These are phyloP conservation scores for Rhexocercosporidium sp. DNA, from an alignment of 2,329 filamentous ascomycete genomes.

Conservation along the genomic window DNA sequence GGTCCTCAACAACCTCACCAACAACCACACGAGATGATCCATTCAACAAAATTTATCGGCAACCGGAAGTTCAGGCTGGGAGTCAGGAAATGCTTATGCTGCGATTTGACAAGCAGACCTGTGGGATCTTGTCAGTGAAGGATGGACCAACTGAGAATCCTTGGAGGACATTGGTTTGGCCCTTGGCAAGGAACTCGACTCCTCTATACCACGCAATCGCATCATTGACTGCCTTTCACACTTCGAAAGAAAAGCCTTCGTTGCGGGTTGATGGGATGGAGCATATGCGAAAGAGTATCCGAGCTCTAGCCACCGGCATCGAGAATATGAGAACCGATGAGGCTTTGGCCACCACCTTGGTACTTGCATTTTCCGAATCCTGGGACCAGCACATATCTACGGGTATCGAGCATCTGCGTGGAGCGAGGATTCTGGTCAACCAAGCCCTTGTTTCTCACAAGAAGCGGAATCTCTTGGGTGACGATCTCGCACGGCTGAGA, in stretches of 20 bases:
- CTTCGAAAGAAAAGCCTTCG: constrained; percentile 59
- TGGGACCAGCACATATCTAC: constrained; percentile 74
- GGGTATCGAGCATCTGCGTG: constrained; percentile 71
- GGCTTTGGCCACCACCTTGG: constrained; percentile 72
- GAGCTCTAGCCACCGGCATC: constrained; percentile 62
- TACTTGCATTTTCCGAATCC: constrained; percentile 71
- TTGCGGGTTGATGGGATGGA: constrained; percentile 68
- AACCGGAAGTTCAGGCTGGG: constrained; percentile 53
- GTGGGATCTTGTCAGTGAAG: constrained; percentile 73
- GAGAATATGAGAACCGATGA: constrained; percentile 67
- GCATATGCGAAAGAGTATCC: constrained; percentile 70
- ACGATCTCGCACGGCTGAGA: constrained; percentile 59
- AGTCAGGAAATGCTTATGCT: constrained; percentile 66
- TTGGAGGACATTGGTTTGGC: constrained; percentile 74
- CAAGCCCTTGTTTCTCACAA: constrained; percentile 57
- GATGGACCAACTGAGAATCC: constrained; percentile 73
- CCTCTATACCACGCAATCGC: constrained; percentile 72
- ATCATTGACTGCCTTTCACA: constrained; percentile 73
- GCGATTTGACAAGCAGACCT: constrained; percentile 69
- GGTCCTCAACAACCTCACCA: constrained; percentile 32
- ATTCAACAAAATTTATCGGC: constrained; percentile 46
- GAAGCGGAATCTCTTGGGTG: constrained; percentile 48
- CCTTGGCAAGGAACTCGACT: constrained; percentile 65
- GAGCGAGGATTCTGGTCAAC: constrained; percentile 67
- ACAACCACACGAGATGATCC: constrained; percentile 28